Conservation (phyloP, 169 alveolate species). For the Cryptosporidium sp. region DNA sequence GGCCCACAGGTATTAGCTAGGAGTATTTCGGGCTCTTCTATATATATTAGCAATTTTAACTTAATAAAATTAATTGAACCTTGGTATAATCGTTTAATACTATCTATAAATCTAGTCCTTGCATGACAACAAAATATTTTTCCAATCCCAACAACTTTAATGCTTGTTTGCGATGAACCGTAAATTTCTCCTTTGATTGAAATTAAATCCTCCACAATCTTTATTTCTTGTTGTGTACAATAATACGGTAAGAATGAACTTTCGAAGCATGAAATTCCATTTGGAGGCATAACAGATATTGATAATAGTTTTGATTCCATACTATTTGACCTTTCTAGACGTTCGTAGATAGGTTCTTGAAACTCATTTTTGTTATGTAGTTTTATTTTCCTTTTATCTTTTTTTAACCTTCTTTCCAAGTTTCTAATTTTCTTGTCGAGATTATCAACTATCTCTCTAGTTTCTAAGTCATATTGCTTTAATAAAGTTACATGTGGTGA, state of each 20-base stretch:
- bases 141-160: constrained; percentile 15
- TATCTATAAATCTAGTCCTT: constrained; percentile 37
- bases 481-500: background rate
- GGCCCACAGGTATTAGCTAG: constrained; percentile 43
- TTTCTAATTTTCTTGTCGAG: constrained; percentile 44
- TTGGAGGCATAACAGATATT: constrained; percentile 48
- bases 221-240: constrained; percentile 29
- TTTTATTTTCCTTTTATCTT: background rate
- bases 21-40: constrained; percentile 63
- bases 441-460: constrained; percentile 38
- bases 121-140: constrained; percentile 58
- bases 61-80: background rate
- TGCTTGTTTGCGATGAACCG: background rate
- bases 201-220: constrained; percentile 15
- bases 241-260: constrained; percentile 49
- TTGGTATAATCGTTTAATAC: background rate
- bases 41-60: constrained; percentile 20
- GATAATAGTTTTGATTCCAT: constrained; percentile 43
- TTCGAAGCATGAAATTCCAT: constrained; percentile 36
- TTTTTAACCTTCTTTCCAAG: constrained; percentile 3
- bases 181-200: constrained; percentile 4
- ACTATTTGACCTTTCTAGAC: background rate
- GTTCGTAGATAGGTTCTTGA: background rate
- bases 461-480: constrained; percentile 21
- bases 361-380: background rate